Percentiles rank a stretch among this genome's conserved stretches.
Conservation (phyloP, 768 basidiomycete genomes). For the Lactifluus rugatus region DNA sequence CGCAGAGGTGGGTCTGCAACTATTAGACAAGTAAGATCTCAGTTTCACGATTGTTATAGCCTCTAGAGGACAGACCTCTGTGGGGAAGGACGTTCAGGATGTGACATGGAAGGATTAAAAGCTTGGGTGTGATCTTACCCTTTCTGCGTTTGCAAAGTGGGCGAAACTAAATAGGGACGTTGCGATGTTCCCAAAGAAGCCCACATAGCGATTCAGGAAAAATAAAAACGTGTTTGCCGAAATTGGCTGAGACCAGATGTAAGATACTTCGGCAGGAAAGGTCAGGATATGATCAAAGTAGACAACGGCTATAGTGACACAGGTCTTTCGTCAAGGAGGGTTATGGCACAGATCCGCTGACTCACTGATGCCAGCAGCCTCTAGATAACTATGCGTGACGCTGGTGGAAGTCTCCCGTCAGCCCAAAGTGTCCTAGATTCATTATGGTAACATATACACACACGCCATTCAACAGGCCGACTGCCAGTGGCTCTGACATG, state of each 20-base stretch:
- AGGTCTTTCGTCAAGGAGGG: background rate
- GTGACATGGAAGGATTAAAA: background rate
- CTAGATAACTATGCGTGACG: background rate
- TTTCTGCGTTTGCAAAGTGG: background rate
- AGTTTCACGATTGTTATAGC: background rate
- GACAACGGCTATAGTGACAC: constrained; percentile 20
- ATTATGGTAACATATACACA: background rate
- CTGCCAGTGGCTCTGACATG: too few relatives aligned
- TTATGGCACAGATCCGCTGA: background rate
- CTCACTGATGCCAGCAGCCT: background rate
- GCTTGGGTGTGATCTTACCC: constrained; percentile 8
- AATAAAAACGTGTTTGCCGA: constrained; percentile 35
- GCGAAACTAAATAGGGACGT: constrained; percentile 19
- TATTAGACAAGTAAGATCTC: constrained; percentile 16
- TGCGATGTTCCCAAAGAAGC: constrained; percentile 30
- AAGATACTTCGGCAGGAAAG: constrained; percentile 31
- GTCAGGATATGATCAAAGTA: constrained; percentile 28
- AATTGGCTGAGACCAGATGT: constrained; percentile 37
- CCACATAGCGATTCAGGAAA: constrained; percentile 41
- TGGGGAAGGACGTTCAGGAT: background rate
- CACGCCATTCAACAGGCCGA: background rate
- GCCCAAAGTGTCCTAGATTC: background rate
- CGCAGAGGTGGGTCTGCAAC: constrained; percentile 32
- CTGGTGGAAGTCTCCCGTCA: background rate
- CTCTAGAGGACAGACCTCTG: constrained; percentile 17